Conservation (phyloP, 1,139 yeast species). For the Pichia sp. region DNA sequence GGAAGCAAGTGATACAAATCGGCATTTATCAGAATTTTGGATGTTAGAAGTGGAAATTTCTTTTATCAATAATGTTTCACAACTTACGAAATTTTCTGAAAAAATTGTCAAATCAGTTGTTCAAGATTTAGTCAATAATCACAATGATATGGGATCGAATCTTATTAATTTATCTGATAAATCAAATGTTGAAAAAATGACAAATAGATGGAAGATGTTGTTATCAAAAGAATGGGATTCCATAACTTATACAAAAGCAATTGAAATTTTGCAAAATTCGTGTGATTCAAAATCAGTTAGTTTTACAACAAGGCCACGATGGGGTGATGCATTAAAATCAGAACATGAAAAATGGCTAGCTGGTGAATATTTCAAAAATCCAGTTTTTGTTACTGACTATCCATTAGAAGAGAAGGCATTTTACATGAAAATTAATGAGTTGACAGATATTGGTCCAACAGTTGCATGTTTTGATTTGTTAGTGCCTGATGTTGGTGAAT, state of each 20-base stretch:
- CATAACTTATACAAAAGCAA: conserved; percentile 71
- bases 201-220: conserved; percentile 34
- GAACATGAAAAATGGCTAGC: conserved; percentile 94
- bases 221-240: conserved; percentile 52
- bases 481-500: conserved; percentile 89
- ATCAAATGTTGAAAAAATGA: conserved; percentile 33
- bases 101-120: conserved; percentile 57
- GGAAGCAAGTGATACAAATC: conserved; percentile 81
- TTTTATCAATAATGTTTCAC: conserved; percentile 50
- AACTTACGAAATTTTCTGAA: conserved; percentile 64
- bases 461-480: conserved; percentile 88
- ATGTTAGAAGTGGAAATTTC: conserved; percentile 92
- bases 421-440: conserved; percentile 62
- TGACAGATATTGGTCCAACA: conserved; percentile 34
- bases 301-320: conserved; percentile 36
- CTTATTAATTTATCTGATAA: conserved; percentile 35
- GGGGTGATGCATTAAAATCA: conserved; percentile 74
- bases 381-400: conserved; percentile 87
- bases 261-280: conserved; percentile 40
- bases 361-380: conserved; percentile 56
- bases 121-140: conserved; percentile 30
- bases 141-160: conserved; percentile 36
- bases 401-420: conserved; percentile 80
- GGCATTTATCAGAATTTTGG: conserved; percentile 96
- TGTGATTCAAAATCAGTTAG: conserved; percentile 23